A percentile compares a stretch with the other conserved stretches of the same genome.
phyloP scores from a whole-genome alignment of 2,329 filamentous ascomycete genomes.

The Neonectria punicea region DNA sequence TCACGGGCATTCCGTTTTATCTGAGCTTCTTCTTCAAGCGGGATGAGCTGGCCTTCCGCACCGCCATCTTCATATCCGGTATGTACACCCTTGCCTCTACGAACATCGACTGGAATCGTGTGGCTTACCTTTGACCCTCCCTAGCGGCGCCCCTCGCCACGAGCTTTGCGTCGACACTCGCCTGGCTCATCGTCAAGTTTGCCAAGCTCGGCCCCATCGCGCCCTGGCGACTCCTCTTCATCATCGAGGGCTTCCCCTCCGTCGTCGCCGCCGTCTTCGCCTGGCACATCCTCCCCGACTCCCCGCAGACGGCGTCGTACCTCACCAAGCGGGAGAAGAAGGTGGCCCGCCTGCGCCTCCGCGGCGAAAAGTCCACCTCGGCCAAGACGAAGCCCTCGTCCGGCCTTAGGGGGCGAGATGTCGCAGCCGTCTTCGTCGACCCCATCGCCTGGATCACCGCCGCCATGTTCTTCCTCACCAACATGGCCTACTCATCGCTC shows the following conservation, averaged over 20 bases:
- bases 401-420: conserved; percentile 65
- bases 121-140: conserved; percentile 52
- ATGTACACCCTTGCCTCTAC: conserved; percentile 32
- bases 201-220: conserved; percentile 75
- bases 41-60: conserved; percentile 83
- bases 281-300: conserved; percentile 81
- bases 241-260: conserved; percentile 87
- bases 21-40: conserved; percentile 72
- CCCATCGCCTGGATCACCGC: conserved; percentile 73
- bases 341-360: conserved; percentile 76
- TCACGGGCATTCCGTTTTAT: conserved; percentile 72
- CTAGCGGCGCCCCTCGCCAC: conserved; percentile 83
- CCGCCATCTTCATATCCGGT: conserved; percentile 86
- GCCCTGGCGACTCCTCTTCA: conserved; percentile 86
- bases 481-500: conserved; percentile 88
- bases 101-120: not conserved
- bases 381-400: conserved; percentile 32
- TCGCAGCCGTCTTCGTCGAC: conserved; percentile 57
- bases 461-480: conserved; percentile 86
- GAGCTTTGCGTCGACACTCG: conserved; percentile 79
- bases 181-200: conserved; percentile 79
- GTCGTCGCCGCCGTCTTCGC: conserved; percentile 78
- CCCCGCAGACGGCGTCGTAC: conserved; percentile 72
- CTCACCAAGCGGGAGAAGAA: conserved; percentile 72
- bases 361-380: conserved; percentile 55